These are phyloP conservation scores for Ustulina deusta DNA, from an alignment of 2,329 filamentous ascomycete species.

Conservation along the genomic window DNA sequence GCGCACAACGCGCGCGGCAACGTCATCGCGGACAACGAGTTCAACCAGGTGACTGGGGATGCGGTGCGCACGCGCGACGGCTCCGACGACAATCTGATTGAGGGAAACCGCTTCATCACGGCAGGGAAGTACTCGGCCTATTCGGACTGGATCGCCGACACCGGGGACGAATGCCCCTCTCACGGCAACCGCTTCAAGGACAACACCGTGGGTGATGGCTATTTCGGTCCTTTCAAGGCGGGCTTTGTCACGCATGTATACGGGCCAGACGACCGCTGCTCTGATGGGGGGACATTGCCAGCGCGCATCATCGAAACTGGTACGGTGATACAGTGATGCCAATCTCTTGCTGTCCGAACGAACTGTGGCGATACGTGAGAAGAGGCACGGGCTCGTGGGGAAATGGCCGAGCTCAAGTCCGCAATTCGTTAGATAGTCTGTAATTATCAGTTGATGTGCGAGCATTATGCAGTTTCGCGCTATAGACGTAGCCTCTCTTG, in stretches of 20 bases:
- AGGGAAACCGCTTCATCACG: slow-evolving; percentile 31
- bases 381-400: background rate
- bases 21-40: slow-evolving; percentile 32
- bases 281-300: slow-evolving; percentile 18
- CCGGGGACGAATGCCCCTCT: slow-evolving; percentile 34
- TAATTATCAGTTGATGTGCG: background rate
- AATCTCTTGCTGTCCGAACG: background rate
- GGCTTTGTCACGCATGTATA: slow-evolving; percentile 37
- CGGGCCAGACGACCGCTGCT: slow-evolving; percentile 36
- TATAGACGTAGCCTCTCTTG: too few species aligned
- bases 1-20: slow-evolving; percentile 32
- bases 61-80: slow-evolving; percentile 39
- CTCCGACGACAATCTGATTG: slow-evolving; percentile 34
- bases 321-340: slow-evolving; percentile 25
- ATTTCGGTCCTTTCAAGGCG: slow-evolving; percentile 33
- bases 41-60: slow-evolving; percentile 38
- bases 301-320: slow-evolving; percentile 34
- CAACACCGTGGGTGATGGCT: slow-evolving; percentile 35
- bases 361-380: background rate
- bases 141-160: slow-evolving; percentile 38
- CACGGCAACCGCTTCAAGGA: slow-evolving; percentile 31
- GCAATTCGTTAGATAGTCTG: background rate
- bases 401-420: background rate
- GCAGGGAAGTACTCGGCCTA: slow-evolving; percentile 40
- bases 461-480: too few species aligned